Evolutionary conservation across 768 basidiomycete genomes (phyloP), one percentile per base, ranked within the genome.

Genomic region (Peribolospora baueri): DNA sequence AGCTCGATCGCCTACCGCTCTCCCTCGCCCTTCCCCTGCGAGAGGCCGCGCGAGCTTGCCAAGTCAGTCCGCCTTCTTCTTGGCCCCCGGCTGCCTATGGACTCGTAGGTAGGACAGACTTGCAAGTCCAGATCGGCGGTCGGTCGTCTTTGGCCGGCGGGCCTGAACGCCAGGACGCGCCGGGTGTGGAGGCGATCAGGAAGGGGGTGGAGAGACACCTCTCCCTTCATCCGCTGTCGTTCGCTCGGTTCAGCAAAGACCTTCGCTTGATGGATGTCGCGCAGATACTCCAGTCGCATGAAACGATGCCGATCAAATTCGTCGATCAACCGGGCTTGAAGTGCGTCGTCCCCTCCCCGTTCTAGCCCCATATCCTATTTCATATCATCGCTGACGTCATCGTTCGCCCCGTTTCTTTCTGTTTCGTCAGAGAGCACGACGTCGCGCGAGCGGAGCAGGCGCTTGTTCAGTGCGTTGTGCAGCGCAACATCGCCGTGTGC

Each of bases 251-350:
- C 63, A 83, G 83, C 5, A 78, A 84, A 58, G 93, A 98, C 68
- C 75, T 82, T 14, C 74, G 91, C 43, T 65, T 98, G 41, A 83
- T 88, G 48, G 93, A 98, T 65, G 87, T 91, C 4, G 80, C 81
- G 9, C 75, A 86, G 1, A 83, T 97, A 76, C 67, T 98, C 13
- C 84, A 82, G 59, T 91, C 85, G 0, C 82, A 83, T 2, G 70
- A 69, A 2, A 67, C 82, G 13, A 74, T 81, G 0, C 74, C 76
- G 2, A 74, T 91, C 49, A 75, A 70, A 65, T 73, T 70, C 55
- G 71, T 71, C 46, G 80, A 87, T 52, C 74, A 80, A 43, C 76
- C 79, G 50, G 80, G 84, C 57, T 66, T 80, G 45, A 83, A 73
- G 81, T 80, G 59, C 61, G 77, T 72, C 60, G 11, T 52, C 48